Base-by-base conservation (phyloP, 176 grass and related monocot species). In the Musa schizocarpa region DNA sequence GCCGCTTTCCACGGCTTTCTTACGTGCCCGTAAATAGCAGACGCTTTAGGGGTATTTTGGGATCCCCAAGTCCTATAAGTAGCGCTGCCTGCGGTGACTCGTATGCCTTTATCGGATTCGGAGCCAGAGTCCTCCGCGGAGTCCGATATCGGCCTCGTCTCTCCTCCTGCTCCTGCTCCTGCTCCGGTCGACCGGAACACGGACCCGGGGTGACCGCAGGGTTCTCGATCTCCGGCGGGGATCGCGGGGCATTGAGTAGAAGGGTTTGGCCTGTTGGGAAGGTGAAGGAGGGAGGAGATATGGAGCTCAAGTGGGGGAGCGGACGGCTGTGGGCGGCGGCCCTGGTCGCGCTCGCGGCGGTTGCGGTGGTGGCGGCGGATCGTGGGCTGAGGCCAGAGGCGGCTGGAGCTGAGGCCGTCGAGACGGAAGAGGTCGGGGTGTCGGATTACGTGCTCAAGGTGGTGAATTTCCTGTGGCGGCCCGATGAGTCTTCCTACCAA, bases 401-500 rank as follows among this genome's bases (percentile, higher is more conserved):
- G 11, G 53, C 13, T 0, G 72, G n/a, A 25, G 22, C 13, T 1
- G 72, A 74, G 52, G 72, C 13, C 10, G 72, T 56, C 1, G 19
- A 26, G 17, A 53, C 52, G 4, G 52, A 55, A 2, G 72, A 34
- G 23, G 11, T 27, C 12, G 52, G 13, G 23, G 3, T 56, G 23
- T 56, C 74, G 63, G 55, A 23, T 53, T 54, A 84, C 34, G 57
- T 88, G 68, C 69, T 55, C 50, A 90, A 82, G 76, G 34, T 97
- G 5, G 80, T 54, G 52, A 83, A 81, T 76, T 80, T 93, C 53
- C 61, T 91, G 83, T 90, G 79, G 78, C 69, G 51, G 23, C 34
- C 69, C n/a, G 14, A 73, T 29, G 69, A 73, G 9, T 80, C 78
- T 14, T 72, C 69, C 20, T 73, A 80, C 69, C 68, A 80, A 11